Conservation (phyloP, 2,329 filamentous ascomycete species). For the Fusarium chaquense region DNA sequence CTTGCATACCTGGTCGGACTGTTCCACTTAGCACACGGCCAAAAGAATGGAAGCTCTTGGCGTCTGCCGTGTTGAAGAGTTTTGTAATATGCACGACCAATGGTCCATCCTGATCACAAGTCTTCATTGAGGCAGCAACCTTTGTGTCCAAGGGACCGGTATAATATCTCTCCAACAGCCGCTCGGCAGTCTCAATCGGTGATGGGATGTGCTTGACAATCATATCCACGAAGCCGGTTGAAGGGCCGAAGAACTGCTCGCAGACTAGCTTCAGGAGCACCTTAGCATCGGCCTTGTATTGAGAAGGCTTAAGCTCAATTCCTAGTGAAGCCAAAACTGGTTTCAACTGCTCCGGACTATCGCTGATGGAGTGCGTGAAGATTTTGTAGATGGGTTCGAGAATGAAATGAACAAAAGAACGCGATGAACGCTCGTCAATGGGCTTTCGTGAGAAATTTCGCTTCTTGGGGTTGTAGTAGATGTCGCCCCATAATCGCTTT, state of each 20-base stretch:
- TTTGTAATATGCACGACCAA: constrained; percentile 94
- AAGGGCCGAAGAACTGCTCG: constrained; percentile 93
- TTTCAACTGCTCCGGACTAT: constrained; percentile 86
- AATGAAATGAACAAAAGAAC: constrained; percentile 94
- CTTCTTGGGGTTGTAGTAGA: constrained; percentile 93
- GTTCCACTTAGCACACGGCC: constrained; percentile 94
- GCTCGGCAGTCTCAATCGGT: constrained; percentile 80
- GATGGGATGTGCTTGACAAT: constrained; percentile 89
- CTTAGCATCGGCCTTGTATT: constrained; percentile 90
- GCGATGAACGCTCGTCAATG: constrained; percentile 80
- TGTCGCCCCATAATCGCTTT: constrained; percentile 90
- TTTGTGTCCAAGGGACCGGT: constrained; percentile 89
- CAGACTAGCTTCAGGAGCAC: constrained; percentile 90
- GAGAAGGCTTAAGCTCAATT: constrained; percentile 89
- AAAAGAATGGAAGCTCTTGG: constrained; percentile 90
- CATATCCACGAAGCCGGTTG: constrained; percentile 96
- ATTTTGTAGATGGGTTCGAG: constrained; percentile 98
- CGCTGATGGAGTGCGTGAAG: constrained; percentile 93
- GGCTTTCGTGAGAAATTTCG: constrained; percentile 92
- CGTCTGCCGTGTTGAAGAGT: constrained; percentile 89
- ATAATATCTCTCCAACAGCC: constrained; percentile 87
- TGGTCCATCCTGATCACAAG: constrained; percentile 89
- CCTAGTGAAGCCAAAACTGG: constrained; percentile 82
- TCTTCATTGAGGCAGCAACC: constrained; percentile 81
- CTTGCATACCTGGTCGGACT: constrained; percentile 81